Percentiles rank a stretch among this genome's conserved stretches.
Evolutionary conservation across 495 filamentous ascomycete species (phyloP).

Genomic region (Hypoxylon crocopeplum): DNA sequence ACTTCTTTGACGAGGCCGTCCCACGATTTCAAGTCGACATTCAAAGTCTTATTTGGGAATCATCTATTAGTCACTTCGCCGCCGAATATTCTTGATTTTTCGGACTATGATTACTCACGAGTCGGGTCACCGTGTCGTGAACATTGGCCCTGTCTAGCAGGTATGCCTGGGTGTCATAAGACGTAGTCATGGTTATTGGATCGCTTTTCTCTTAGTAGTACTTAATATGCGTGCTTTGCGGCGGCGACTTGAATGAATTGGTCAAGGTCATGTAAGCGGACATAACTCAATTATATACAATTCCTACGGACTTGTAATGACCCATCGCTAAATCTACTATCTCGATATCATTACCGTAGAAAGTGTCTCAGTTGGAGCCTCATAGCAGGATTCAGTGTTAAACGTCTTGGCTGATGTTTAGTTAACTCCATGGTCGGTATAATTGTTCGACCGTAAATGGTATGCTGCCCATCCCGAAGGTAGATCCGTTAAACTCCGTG

Average conservation of each 20-base stretch:
- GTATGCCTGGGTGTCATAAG: conserved; percentile 37
- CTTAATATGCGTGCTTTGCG: neutral
- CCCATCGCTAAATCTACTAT: too few relatives aligned
- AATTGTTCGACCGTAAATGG: too few relatives aligned
- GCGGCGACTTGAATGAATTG: too few relatives aligned
- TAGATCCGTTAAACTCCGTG: neutral
- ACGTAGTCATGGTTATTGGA: conserved; percentile 8
- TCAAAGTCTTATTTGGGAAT: conserved; percentile 19
- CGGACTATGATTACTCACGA: conserved; percentile 17
- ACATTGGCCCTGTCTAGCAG: conserved; percentile 45
- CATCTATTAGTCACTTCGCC: neutral
- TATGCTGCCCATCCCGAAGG: too few relatives aligned
- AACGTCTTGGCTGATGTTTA: too few relatives aligned
- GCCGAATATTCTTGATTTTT: neutral
- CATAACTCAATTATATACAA: too few relatives aligned
- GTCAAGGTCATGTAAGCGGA: too few relatives aligned
- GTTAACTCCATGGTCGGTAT: too few relatives aligned
- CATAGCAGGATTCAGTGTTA: too few relatives aligned
- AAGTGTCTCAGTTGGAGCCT: too few relatives aligned
- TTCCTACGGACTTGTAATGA: too few relatives aligned
- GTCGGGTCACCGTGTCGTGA: conserved; percentile 36
- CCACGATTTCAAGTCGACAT: conserved; percentile 31
- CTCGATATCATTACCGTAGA: too few relatives aligned
- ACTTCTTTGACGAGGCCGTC: conserved; percentile 32
- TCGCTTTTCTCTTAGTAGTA: neutral